phyloP scores from a whole-genome alignment of 2,329 filamentous ascomycete species.

The Aspergillus neotritici region DNA sequence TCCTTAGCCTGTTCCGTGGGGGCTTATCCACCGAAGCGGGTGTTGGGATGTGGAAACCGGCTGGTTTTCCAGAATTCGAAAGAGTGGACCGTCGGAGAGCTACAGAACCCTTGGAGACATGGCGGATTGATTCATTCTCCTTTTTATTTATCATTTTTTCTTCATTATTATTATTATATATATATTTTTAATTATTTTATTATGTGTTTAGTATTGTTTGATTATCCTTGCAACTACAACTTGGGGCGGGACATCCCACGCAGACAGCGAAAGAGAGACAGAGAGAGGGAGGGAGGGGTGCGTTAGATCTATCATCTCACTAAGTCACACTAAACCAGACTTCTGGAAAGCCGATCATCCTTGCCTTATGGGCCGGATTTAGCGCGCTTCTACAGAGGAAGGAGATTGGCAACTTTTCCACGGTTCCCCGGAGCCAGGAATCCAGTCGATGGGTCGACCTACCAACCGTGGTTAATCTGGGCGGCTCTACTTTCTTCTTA shows the following conservation, averaged over 20 bases:
- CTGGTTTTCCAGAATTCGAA: conserved; percentile 9
- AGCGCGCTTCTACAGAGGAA: conserved; percentile 25
- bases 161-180: no score
- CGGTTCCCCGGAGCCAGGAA: conserved; percentile 33
- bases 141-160: no score
- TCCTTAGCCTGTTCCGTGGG: neutral
- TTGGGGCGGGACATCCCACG: conserved; percentile 14
- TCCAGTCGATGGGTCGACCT: conserved; percentile 26
- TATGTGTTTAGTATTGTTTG: no score
- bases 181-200: no score
- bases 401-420: conserved; percentile 10
- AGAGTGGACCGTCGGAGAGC: conserved; percentile 4
- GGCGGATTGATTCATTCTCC: no score
- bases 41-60: neutral
- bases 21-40: no score
- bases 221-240: no score
- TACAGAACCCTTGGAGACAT: no score
- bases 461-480: conserved; percentile 22
- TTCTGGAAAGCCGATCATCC: conserved; percentile 33
- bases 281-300: conserved; percentile 12
- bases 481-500: conserved; percentile 17
- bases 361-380: conserved; percentile 26
- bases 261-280: conserved; percentile 7
- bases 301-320: conserved; percentile 37
- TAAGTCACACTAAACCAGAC: conserved; percentile 30